Conservation (phyloP, 257 asterid species). For the Misopates orontium region DNA sequence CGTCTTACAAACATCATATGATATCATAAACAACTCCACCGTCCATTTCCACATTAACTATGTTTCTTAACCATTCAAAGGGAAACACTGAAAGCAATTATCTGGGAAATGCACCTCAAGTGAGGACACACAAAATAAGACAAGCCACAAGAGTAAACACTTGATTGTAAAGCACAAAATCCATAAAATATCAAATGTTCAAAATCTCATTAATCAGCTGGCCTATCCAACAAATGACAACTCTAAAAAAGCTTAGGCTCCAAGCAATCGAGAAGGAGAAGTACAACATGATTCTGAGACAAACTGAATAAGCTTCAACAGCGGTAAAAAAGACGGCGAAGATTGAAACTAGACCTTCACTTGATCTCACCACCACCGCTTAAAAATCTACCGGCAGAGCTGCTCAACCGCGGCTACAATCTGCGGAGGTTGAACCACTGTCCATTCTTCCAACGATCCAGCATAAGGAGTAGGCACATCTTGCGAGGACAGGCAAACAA, state of each 20-base stretch:
- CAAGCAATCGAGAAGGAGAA: constrained; percentile 10
- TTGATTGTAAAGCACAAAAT: too few species aligned
- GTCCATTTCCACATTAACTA: too few species aligned
- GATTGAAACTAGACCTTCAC: neutral
- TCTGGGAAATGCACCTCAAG: too few species aligned
- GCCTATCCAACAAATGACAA: neutral
- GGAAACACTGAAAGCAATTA: too few species aligned
- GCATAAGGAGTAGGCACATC: constrained; percentile 91
- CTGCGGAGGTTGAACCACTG: constrained; percentile 84
- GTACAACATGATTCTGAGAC: neutral
- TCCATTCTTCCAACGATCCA: constrained; percentile 73
- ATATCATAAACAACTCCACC: too few species aligned
- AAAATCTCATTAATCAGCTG: constrained; percentile 3
- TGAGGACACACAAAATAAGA: too few species aligned
- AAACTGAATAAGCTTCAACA: neutral
- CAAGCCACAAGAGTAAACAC: too few species aligned
- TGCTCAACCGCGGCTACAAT: constrained; percentile 83
- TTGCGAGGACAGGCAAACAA: constrained; percentile 74
- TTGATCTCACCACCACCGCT: too few species aligned
- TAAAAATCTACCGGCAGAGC: constrained; percentile 48
- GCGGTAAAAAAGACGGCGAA: neutral
- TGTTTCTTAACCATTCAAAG: too few species aligned
- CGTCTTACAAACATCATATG: too few species aligned
- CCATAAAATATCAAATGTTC: neutral
- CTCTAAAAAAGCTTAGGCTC: constrained; percentile 1